Evolutionary conservation across 2,329 filamentous ascomycete genomes (phyloP).

Genomic region (Penicillium hordei): DNA sequence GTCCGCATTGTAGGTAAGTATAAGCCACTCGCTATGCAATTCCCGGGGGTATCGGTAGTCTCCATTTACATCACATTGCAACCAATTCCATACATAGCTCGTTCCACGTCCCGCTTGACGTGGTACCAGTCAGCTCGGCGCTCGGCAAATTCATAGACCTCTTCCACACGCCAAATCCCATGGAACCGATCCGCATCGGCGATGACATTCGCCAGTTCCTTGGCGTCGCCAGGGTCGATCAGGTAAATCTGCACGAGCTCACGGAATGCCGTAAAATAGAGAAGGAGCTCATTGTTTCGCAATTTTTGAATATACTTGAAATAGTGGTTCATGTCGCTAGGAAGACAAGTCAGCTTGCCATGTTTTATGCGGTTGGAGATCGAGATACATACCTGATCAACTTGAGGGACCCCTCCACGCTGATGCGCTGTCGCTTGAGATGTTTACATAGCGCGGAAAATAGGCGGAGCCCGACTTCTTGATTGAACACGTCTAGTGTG

Average conservation of each 20-base stretch:
- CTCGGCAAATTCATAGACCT: slow-evolving; percentile 97
- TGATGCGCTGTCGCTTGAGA: slow-evolving; percentile 91
- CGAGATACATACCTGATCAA: slow-evolving; percentile 64
- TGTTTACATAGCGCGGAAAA: slow-evolving; percentile 95
- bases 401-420: slow-evolving; percentile 82
- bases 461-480: slow-evolving; percentile 89
- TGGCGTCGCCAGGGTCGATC: slow-evolving; percentile 81
- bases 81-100: slow-evolving; percentile 94
- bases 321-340: slow-evolving; percentile 91
- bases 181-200: slow-evolving; percentile 86
- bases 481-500: slow-evolving; percentile 97
- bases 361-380: neutral
- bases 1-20: neutral
- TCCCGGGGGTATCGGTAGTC: slow-evolving; percentile 14
- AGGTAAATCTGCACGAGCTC: slow-evolving; percentile 95
- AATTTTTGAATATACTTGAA: slow-evolving; percentile 79
- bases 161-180: slow-evolving; percentile 90
- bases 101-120: slow-evolving; percentile 84
- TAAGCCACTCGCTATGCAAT: slow-evolving; percentile 19
- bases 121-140: slow-evolving; percentile 92
- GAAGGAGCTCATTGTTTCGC: slow-evolving; percentile 76
- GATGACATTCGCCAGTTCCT: slow-evolving; percentile 93
- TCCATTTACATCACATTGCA: slow-evolving; percentile 73
- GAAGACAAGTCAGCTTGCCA: neutral
- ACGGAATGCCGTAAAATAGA: slow-evolving; percentile 87